phyloP scores from a whole-genome alignment of 441 rosid genomes.

The Croton laevigatus region DNA sequence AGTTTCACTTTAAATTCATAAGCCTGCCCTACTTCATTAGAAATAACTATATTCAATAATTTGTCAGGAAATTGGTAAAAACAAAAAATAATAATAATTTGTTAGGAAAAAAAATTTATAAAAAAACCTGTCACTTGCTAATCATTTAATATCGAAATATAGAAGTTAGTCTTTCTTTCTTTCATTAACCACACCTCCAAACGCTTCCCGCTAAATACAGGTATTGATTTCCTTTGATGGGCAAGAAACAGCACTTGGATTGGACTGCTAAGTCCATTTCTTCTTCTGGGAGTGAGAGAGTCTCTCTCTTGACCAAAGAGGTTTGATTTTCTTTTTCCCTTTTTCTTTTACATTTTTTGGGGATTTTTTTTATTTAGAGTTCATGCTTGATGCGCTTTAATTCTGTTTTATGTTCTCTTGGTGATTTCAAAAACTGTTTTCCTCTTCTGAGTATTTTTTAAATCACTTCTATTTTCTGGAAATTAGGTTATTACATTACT shows the following conservation, averaged over 20 bases:
- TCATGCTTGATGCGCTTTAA: not conserved
- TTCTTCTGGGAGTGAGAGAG: constrained; percentile 42
- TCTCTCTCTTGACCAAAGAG: constrained; percentile 46
- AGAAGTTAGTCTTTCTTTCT: not conserved
- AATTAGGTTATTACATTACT: not conserved
- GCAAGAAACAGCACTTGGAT: constrained; percentile 55
- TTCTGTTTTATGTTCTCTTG: not conserved
- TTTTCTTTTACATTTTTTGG: not conserved
- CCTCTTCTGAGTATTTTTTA: constrained; percentile 16
- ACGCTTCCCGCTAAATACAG: constrained; percentile 11
- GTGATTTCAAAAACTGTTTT: not conserved
- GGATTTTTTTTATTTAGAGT: not conserved
- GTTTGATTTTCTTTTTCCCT: constrained; percentile 23
- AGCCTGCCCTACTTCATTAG: too few species aligned
- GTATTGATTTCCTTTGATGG: constrained; percentile 35
- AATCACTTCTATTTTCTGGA: constrained; percentile 7
- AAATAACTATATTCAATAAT: too few species aligned
- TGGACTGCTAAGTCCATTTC: constrained; percentile 51
- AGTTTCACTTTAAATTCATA: too few species aligned
- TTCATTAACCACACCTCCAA: not conserved
- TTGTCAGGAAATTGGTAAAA: too few species aligned
- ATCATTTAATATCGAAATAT: not conserved
- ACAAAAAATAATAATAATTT: too few species aligned
- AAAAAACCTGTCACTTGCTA: too few species aligned
- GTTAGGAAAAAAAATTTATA: too few species aligned